These are phyloP conservation scores for Pseudogymnoascus sp. DNA, from an alignment of 2,329 filamentous ascomycete genomes.

Conservation along the genomic window DNA sequence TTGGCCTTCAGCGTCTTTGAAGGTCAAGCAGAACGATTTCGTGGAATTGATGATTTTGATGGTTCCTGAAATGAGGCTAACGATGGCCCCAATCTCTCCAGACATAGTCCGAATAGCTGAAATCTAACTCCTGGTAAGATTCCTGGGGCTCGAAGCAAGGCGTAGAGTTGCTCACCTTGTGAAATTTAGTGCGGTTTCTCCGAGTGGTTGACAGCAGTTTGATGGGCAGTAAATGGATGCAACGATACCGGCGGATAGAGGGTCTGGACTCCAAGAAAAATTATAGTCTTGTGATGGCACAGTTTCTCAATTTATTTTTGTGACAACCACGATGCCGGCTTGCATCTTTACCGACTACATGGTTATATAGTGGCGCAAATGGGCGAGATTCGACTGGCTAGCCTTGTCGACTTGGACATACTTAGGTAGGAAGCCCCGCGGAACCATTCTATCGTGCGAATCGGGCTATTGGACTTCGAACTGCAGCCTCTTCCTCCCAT, in stretches of 20 bases:
- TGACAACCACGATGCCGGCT: not conserved
- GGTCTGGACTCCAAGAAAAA: too few relatives aligned
- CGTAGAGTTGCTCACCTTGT: too few relatives aligned
- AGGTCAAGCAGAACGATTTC: conserved; percentile 22
- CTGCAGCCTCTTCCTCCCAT: too few relatives aligned
- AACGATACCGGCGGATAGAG: too few relatives aligned
- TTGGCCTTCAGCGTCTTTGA: conserved; percentile 19
- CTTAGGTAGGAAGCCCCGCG: not conserved
- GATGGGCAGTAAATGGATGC: too few relatives aligned
- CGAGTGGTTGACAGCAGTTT: not conserved
- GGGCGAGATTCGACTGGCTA: not conserved
- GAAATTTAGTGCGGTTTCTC: too few relatives aligned
- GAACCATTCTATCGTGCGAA: not conserved
- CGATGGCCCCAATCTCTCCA: conserved; percentile 17
- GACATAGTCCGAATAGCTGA: not conserved
- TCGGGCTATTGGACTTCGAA: too few relatives aligned
- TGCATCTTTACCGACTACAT: not conserved
- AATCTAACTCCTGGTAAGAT: too few relatives aligned
- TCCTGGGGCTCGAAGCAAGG: too few relatives aligned
- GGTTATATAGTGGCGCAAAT: not conserved
- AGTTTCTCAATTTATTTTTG: not conserved
- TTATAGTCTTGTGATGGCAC: not conserved
- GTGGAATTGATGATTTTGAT: conserved; percentile 24
- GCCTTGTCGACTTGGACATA: not conserved
- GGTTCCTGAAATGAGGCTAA: conserved; percentile 24